A percentile compares a stretch with the other conserved stretches of the same genome.
Conservation (phyloP, 106 monocot genomes). For the Phalaenopsis equestris region DNA sequence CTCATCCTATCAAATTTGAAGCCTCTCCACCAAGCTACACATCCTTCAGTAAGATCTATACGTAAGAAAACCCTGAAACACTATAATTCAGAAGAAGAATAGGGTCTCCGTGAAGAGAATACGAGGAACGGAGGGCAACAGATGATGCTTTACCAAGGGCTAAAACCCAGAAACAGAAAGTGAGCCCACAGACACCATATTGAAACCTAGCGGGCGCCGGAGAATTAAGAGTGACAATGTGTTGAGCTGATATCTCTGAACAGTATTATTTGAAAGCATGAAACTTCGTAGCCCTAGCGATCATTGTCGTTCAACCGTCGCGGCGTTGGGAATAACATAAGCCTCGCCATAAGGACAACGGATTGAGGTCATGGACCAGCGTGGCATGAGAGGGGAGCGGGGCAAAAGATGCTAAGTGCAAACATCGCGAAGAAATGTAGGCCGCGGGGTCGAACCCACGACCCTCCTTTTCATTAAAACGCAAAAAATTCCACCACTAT, state of each 20-base stretch:
- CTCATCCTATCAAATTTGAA: constrained; percentile 82
- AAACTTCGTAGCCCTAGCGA: background rate
- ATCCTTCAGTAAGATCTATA: constrained; percentile 16
- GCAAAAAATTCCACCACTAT: no score
- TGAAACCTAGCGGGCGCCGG: background rate
- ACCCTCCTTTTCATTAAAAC: no score
- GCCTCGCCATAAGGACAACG: background rate
- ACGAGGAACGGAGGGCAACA: background rate
- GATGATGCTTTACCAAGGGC: background rate
- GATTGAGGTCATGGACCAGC: no score
- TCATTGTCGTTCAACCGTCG: background rate
- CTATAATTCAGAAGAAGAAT: constrained; percentile 7
- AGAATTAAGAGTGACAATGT: background rate
- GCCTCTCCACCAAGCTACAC: constrained; percentile 95
- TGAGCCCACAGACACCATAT: background rate
- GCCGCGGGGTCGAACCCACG: no score
- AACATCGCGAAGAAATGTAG: no score
- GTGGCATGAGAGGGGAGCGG: no score
- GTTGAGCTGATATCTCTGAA: background rate
- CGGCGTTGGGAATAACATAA: background rate
- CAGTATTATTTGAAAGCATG: background rate
- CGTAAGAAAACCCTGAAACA: background rate
- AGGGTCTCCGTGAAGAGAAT: background rate
- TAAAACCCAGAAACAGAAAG: background rate
- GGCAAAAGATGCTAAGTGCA: no score